These are phyloP conservation scores for Nitzschia sp. DNA, from an alignment of 108 stramenopile species.

Conservation along the genomic window DNA sequence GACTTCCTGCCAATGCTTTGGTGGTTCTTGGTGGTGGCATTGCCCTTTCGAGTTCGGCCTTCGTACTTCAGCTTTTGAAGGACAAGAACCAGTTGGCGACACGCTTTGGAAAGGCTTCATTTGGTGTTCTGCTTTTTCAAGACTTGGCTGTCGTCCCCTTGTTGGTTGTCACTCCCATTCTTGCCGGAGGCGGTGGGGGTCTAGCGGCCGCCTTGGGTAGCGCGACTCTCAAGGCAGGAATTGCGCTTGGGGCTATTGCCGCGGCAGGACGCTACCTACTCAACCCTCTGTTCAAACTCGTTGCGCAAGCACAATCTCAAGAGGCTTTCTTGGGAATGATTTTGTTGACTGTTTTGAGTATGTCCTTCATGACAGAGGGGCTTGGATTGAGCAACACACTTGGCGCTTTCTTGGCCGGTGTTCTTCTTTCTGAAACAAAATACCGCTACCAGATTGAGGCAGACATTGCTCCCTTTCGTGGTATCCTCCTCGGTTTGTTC, in stretches of 20 bases:
- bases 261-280: slow-evolving; percentile 83
- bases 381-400: slow-evolving; percentile 94
- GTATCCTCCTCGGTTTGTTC: slow-evolving; percentile 93
- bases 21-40: slow-evolving; percentile 92
- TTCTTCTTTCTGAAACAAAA: slow-evolving; percentile 93
- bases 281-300: slow-evolving; percentile 88
- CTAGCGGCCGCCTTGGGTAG: slow-evolving; percentile 80
- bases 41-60: slow-evolving; percentile 90
- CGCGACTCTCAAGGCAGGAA: slow-evolving; percentile 85
- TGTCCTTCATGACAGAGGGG: slow-evolving; percentile 95
- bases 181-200: slow-evolving; percentile 85
- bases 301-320: slow-evolving; percentile 83
- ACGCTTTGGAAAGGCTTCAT: slow-evolving; percentile 90
- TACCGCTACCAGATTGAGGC: slow-evolving; percentile 95
- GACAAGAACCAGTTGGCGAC: slow-evolving; percentile 94
- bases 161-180: slow-evolving; percentile 91
- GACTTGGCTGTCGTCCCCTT: slow-evolving; percentile 96
- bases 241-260: slow-evolving; percentile 88
- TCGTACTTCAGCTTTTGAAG: slow-evolving; percentile 94
- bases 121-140: slow-evolving; percentile 92
- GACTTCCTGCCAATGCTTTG: slow-evolving; percentile 72
- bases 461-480: slow-evolving; percentile 95
- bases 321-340: slow-evolving; percentile 95
- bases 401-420: slow-evolving; percentile 96
- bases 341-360: slow-evolving; percentile 88